Base-by-base conservation (phyloP, 1,139 yeast genomes). In the Diutina neorugosa region DNA sequence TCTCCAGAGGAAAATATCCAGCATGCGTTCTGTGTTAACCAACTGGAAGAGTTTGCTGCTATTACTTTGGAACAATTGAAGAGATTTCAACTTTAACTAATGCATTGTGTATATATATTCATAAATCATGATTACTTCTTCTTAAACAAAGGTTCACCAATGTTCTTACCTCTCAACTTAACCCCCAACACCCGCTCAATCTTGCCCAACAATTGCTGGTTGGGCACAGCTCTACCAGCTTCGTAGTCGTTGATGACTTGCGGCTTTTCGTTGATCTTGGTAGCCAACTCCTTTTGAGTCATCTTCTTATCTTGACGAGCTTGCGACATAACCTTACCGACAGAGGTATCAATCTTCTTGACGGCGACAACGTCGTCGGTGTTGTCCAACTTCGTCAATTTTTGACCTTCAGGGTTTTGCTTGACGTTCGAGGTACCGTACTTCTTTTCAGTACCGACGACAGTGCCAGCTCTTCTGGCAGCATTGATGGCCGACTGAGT, bases 221-320 rank as follows among this genome's bases (percentile, higher is more conserved):
- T 91, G 56, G 98, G 98, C 59, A 87, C 82, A 53, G 96, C 98
- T 68, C 96, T 82, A 55, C 96, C 98, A 54, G 96, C 90, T 74
- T 93, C 98, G 71, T 93, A 93, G 66, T 93, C 98, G 71, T 90
- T 91, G 64, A 93, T 84, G 57, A 93, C 88, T 60, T 86, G 89
- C 56, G 98, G 97, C 76, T 93, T 93, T 73, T 93, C 98, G 68
- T 90, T 91, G 65, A 93, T 81, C 69, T 84, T 86, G 57, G 96
- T 89, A 62, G 98, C 98, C 64, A 93, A 78, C 62, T 93, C 98
- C 77, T 93, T 93, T 71, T 93, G 98, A 11, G 97, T 86, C 65
- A 90, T 67, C 63, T 81, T 81, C 79, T 90, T 90, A 58, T 88
- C 97, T 64, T 83, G 86, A 73, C 98, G 85, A 48, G 87, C 96